Percentiles rank a stretch among this genome's conserved stretches.
Evolutionary conservation across 2,329 filamentous ascomycete species (phyloP).

Genomic region (Lasiodiplodia citricola): DNA sequence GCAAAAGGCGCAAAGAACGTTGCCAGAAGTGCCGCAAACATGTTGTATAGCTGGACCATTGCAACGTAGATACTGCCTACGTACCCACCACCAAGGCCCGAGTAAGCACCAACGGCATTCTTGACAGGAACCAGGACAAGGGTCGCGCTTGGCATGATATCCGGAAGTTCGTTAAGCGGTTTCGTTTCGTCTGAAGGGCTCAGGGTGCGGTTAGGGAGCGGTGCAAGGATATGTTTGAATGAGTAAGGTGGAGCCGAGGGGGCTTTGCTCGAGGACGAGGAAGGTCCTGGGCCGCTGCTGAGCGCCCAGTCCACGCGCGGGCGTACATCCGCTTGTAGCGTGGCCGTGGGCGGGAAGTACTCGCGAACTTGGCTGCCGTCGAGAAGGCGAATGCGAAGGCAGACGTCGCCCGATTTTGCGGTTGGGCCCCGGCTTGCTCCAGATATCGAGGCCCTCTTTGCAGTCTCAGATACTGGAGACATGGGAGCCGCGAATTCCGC

Average conservation of each 20-base stretch:
- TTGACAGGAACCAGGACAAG: conserved; percentile 78
- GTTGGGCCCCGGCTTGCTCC: conserved; percentile 33
- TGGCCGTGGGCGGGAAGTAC: conserved; percentile 69
- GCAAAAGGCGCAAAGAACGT: conserved; percentile 24
- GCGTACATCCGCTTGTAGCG: conserved; percentile 70
- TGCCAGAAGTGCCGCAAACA: conserved; percentile 23
- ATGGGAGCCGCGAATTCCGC: conserved; percentile 6
- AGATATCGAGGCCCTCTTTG: conserved; percentile 8
- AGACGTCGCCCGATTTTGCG: conserved; percentile 40
- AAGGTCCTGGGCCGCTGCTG: conserved; percentile 15
- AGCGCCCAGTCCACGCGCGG: conserved; percentile 75
- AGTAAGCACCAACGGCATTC: conserved; percentile 65
- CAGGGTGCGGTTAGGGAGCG: conserved; percentile 75
- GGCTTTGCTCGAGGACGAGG: conserved; percentile 35
- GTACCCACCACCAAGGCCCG: conserved; percentile 35
- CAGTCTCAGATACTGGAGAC: not conserved
- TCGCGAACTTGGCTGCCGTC: conserved; percentile 81
- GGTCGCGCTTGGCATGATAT: conserved; percentile 78
- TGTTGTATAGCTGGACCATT: conserved; percentile 4
- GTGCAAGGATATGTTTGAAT: conserved; percentile 83
- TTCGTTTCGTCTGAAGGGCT: conserved; percentile 75
- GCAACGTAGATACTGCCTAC: conserved; percentile 27
- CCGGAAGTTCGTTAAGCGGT: conserved; percentile 67
- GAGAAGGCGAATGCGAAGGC: conserved; percentile 78
- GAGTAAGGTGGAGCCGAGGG: conserved; percentile 65